phyloP scores from a whole-genome alignment of 441 rosid genomes.

The Metrosideros polymorpha region DNA sequence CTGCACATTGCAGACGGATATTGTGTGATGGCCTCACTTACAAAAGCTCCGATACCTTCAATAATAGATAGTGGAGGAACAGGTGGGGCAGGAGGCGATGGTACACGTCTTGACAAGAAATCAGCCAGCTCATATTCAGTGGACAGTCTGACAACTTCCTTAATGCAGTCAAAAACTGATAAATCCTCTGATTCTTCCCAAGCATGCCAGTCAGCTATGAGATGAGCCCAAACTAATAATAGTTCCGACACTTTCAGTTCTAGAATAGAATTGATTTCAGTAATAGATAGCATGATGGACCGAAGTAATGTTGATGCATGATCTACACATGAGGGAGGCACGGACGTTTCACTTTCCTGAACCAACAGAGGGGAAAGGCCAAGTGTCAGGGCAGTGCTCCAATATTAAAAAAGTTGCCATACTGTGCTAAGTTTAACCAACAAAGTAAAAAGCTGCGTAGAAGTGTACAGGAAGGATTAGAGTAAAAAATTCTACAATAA shows the following conservation, averaged over 20 bases:
- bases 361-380: conserved; percentile 1
- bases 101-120: conserved; percentile 36
- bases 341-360: conserved; percentile 37
- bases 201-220: conserved; percentile 74
- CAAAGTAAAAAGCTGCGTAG: neutral
- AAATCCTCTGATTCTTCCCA: conserved; percentile 94
- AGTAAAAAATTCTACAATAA: neutral
- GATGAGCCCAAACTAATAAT: conserved; percentile 62
- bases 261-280: conserved; percentile 22
- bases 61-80: conserved; percentile 49
- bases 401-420: neutral
- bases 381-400: neutral
- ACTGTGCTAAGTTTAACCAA: neutral
- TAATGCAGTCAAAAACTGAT: conserved; percentile 72
- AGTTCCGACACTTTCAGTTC: conserved; percentile 56
- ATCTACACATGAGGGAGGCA: conserved; percentile 49
- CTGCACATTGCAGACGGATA: conserved; percentile 78
- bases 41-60: conserved; percentile 68
- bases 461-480: neutral
- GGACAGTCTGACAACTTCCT: conserved; percentile 52
- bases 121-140: conserved; percentile 41
- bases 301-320: conserved; percentile 57
- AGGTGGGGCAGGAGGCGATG: conserved; percentile 73
- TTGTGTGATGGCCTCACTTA: conserved; percentile 59
- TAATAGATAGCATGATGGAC: conserved; percentile 49